Evolutionary conservation across 2,329 filamentous ascomycete species (phyloP).

Genomic region (Colletotrichum cuscutae): DNA sequence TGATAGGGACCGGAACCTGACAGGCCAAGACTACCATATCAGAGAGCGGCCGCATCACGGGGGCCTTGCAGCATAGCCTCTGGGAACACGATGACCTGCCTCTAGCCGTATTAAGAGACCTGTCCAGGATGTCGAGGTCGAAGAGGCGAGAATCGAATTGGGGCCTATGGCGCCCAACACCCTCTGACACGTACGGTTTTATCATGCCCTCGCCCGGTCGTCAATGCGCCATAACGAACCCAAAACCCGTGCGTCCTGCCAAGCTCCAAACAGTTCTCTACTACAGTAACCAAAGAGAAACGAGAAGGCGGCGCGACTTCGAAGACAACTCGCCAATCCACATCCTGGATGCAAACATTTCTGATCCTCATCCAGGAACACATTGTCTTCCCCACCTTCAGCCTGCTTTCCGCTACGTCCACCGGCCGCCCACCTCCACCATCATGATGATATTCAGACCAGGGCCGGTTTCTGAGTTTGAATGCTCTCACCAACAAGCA

Average conservation of each 20-base stretch:
- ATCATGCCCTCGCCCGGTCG: slow-evolving; percentile 15
- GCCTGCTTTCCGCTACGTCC: slow-evolving; percentile 4
- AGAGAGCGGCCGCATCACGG: background rate
- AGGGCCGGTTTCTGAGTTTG: background rate
- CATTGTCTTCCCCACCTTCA: slow-evolving; percentile 25
- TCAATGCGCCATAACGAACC: slow-evolving; percentile 30
- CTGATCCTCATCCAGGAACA: slow-evolving; percentile 20
- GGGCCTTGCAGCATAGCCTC: background rate
- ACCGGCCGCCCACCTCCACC: background rate
- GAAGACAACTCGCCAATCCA: slow-evolving; percentile 14
- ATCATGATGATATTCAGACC: background rate
- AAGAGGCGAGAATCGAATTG: background rate
- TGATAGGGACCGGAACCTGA: slow-evolving; percentile 9
- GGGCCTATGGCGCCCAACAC: background rate
- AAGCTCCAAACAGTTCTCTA: slow-evolving; percentile 23
- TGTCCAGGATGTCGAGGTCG: background rate
- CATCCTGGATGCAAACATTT: slow-evolving; percentile 7
- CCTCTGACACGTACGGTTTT: slow-evolving; percentile 32
- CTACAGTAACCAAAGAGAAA: background rate
- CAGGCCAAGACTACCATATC: slow-evolving; percentile 1
- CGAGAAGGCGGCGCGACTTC: slow-evolving; percentile 1
- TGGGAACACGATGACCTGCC: background rate
- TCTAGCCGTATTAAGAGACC: background rate
- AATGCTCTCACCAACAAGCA: background rate
- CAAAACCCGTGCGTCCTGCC: slow-evolving; percentile 24